These are phyloP conservation scores for Colletotrichum lupini DNA, from an alignment of 2,329 filamentous ascomycete species.

Conservation along the genomic window DNA sequence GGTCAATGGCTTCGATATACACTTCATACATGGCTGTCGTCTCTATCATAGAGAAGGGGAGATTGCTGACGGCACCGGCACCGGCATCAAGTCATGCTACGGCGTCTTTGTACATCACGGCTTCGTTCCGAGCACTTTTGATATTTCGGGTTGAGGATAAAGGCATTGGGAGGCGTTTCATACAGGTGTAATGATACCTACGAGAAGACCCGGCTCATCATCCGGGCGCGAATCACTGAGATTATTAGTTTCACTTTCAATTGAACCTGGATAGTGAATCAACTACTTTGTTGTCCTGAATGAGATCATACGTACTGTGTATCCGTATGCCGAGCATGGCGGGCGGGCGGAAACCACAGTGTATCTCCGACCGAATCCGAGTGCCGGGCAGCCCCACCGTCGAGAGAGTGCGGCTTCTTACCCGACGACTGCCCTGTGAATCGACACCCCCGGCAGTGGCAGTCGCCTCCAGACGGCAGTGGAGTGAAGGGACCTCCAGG, in stretches of 20 bases:
- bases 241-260: background rate
- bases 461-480: background rate
- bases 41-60: slow-evolving; percentile 5
- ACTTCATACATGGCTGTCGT: background rate
- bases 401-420: background rate
- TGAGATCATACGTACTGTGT: background rate
- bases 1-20: background rate
- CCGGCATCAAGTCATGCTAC: slow-evolving; percentile 12
- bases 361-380: slow-evolving; percentile 32
- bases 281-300: too few relatives aligned
- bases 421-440: background rate
- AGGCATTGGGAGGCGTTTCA: slow-evolving; percentile 34
- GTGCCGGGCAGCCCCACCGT: background rate
- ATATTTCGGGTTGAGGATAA: background rate
- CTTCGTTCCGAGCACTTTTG: slow-evolving; percentile 4
- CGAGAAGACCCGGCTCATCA: background rate
- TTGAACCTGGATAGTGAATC: background rate
- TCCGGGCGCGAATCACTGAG: slow-evolving; percentile 11
- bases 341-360: slow-evolving; percentile 10
- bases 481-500: too few relatives aligned
- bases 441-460: background rate
- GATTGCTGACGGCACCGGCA: slow-evolving; percentile 11
- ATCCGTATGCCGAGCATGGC: background rate
- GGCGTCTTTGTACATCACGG: slow-evolving; percentile 30
- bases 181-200: slow-evolving; percentile 33